phyloP scores from a whole-genome alignment of 1,284 basidiomycete genomes.

The Bjerkandera adusta region DNA sequence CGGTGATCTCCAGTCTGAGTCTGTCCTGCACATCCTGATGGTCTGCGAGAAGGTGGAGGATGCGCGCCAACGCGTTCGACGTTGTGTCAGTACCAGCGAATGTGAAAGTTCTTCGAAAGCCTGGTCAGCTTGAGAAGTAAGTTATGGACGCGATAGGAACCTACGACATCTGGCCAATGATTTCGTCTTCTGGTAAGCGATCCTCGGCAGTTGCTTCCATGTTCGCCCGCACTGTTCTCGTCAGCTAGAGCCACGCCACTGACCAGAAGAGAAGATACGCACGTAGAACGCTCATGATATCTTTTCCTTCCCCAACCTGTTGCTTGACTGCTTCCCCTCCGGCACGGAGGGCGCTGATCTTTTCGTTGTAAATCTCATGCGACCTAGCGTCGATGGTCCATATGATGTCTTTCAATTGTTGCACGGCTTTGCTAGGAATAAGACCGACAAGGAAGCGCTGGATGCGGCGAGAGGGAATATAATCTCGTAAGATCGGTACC shows the following conservation, averaged over 20 bases:
- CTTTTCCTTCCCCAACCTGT: slow-evolving; percentile 39
- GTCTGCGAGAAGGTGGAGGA: slow-evolving; percentile 19
- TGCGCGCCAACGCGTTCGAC: slow-evolving; percentile 19
- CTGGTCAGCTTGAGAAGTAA: neutral
- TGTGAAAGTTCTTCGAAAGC: slow-evolving; percentile 11
- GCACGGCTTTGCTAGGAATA: slow-evolving; percentile 30
- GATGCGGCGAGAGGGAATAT: neutral
- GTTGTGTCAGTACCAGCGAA: slow-evolving; percentile 24
- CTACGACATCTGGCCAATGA: slow-evolving; percentile 27
- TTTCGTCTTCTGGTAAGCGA: slow-evolving; percentile 21
- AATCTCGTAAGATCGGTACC: no score
- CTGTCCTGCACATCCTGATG: slow-evolving; percentile 22
- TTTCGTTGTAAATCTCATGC: slow-evolving; percentile 1
- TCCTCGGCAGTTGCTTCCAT: slow-evolving; percentile 23
- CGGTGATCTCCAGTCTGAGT: slow-evolving; percentile 19
- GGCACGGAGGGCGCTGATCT: slow-evolving; percentile 14
- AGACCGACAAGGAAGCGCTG: slow-evolving; percentile 21
- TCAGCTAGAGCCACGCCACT: neutral
- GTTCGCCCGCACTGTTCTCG: slow-evolving; percentile 26
- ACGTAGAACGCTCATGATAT: slow-evolving; percentile 44
- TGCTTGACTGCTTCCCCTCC: slow-evolving; percentile 21
- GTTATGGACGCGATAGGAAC: slow-evolving; percentile 3
- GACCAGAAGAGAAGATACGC: slow-evolving; percentile 17
- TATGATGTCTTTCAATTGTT: slow-evolving; percentile 23
- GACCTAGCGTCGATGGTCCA: slow-evolving; percentile 4